A percentile compares a stretch with the other conserved stretches of the same genome.
Evolutionary conservation across 2,329 filamentous ascomycete species (phyloP).

Genomic region (Fusarium coicis): DNA sequence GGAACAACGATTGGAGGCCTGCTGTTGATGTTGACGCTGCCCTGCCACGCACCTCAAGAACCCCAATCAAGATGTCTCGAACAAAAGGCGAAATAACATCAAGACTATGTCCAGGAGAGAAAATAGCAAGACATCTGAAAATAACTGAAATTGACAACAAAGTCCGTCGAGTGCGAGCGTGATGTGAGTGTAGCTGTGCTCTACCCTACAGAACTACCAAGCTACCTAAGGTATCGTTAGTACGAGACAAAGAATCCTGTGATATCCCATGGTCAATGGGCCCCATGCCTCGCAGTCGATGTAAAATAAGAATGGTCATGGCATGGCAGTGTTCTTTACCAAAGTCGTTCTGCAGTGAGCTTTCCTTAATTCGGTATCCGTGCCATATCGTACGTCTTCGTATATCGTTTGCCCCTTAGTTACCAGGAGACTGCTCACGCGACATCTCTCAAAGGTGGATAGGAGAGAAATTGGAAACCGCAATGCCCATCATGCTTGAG

Average conservation of each 20-base stretch:
- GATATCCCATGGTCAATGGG: constrained; percentile 11
- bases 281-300: not conserved
- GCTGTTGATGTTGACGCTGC: not conserved
- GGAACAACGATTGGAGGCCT: constrained; percentile 1
- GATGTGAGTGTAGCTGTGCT: not conserved
- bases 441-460: not conserved
- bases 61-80: not conserved
- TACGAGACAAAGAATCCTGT: not conserved
- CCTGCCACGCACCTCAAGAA: not conserved
- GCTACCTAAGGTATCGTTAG: not conserved
- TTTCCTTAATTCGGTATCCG: not conserved
- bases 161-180: not conserved
- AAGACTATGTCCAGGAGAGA: not conserved
- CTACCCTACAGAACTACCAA: constrained; percentile 22
- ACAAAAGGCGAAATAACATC: not conserved
- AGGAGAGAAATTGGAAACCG: not conserved
- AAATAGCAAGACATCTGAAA: not conserved
- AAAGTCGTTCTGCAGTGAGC: not conserved
- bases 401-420: not conserved
- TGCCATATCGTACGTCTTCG: not conserved
- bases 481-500: not conserved
- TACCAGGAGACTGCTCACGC: constrained; percentile 2
- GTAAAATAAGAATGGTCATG: not conserved
- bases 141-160: not conserved
- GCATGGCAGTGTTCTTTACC: not conserved